Evolutionary conservation across 2,329 filamentous ascomycete species (phyloP).

Genomic region (Lasiodiplodia sp.): DNA sequence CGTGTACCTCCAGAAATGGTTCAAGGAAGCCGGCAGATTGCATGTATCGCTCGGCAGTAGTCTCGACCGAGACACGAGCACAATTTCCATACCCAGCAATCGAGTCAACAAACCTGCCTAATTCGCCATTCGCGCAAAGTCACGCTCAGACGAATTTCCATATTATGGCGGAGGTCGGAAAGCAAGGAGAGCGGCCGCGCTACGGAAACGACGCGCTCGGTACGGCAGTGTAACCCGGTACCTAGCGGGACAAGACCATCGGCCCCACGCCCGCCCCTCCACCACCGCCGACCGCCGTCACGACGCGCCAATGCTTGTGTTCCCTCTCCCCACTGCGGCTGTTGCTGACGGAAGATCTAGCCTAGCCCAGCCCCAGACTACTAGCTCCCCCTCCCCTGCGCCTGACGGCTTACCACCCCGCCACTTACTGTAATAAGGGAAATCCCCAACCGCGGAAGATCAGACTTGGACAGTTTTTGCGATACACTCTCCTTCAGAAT

Average conservation of each 20-base stretch:
- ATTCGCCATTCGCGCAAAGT: not conserved
- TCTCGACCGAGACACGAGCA: not conserved
- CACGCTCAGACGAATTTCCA: not conserved
- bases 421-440: not conserved
- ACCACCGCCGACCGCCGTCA: not conserved
- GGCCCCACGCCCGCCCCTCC: conserved; percentile 6
- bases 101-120: not conserved
- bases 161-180: not conserved
- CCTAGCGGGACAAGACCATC: not conserved
- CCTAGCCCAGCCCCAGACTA: not conserved
- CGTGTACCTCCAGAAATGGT: too few relatives aligned
- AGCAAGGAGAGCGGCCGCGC: not conserved
- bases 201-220: not conserved
- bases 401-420: not conserved
- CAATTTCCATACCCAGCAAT: not conserved
- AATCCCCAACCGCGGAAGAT: not conserved
- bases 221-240: not conserved
- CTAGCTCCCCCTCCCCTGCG: too few relatives aligned
- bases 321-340: not conserved
- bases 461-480: not conserved
- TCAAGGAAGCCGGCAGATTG: too few relatives aligned
- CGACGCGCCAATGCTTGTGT: not conserved
- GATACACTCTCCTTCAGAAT: not conserved
- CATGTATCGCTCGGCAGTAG: not conserved
- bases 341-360: not conserved